A percentile compares a stretch with the other conserved stretches of the same genome.
phyloP scores from a whole-genome alignment of 192 early-diverging fungal genomes.

The Backusella liffmaniae region DNA sequence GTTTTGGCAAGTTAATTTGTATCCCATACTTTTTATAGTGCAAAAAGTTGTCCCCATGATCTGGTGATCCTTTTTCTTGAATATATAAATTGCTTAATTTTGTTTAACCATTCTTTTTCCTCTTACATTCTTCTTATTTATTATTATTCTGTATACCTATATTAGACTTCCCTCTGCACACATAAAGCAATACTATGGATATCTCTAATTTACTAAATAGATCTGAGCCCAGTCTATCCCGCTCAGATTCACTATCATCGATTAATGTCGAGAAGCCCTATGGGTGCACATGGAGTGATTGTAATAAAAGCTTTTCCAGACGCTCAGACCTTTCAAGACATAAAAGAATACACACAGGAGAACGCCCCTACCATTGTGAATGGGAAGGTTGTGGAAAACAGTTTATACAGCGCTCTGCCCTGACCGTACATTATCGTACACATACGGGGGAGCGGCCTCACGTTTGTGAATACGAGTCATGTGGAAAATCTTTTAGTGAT shows the following conservation, averaged over 20 bases:
- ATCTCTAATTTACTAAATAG: slow-evolving; percentile 35
- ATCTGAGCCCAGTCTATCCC: slow-evolving; percentile 10
- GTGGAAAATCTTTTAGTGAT: slow-evolving; percentile 71
- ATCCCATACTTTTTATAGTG: not conserved
- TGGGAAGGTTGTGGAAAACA: slow-evolving; percentile 51
- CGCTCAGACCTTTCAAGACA: slow-evolving; percentile 56
- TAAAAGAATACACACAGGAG: slow-evolving; percentile 57
- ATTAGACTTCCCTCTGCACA: not conserved
- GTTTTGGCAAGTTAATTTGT: not conserved
- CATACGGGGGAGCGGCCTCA: slow-evolving; percentile 70
- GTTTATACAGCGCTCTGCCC: slow-evolving; percentile 60
- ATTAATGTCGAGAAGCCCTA: slow-evolving; percentile 35
- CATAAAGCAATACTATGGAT: slow-evolving; percentile 23
- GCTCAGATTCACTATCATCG: slow-evolving; percentile 6
- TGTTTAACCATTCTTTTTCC: not conserved
- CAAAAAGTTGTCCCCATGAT: not conserved
- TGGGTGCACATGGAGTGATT: slow-evolving; percentile 43
- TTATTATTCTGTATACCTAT: not conserved
- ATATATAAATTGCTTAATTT: slow-evolving; percentile 1
- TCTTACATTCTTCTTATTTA: not conserved
- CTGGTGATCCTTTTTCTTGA: slow-evolving; percentile 2
- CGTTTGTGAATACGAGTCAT: slow-evolving; percentile 55
- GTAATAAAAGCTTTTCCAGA: slow-evolving; percentile 52
- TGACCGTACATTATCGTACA: slow-evolving; percentile 59
- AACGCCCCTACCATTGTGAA: slow-evolving; percentile 50